Evolutionary conservation across 441 rosid species (phyloP), one percentile per base, ranked within the genome.

Genomic region (Oxalis stricta): DNA sequence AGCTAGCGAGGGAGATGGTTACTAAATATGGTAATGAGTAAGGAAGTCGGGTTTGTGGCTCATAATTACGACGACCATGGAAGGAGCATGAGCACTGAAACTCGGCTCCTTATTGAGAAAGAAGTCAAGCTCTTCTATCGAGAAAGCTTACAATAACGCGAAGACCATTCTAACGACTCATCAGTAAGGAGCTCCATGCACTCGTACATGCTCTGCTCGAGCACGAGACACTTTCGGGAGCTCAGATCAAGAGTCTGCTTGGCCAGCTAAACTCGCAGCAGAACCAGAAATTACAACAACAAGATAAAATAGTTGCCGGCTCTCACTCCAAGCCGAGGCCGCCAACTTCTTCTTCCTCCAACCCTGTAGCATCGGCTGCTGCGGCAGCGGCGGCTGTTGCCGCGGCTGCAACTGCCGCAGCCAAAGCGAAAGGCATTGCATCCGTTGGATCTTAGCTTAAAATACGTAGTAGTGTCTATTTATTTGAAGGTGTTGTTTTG

Each of bases 21-120:
- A 85, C 98, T 0, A 85, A 78, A 46, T 85, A 66, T 18, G 98
- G 98, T 24, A n/a, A 82, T 91, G 98, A 83, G 93, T 59, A 82
- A 64, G 48, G 96, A 80, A 56, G 94, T 83, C 20, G 98, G 96
- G 37, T 68, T 82, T 10, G 96, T 75, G 32, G 57, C 78, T 4
- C 84, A 81, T 61, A 65, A 73, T 60, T 89, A 89, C 24, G 73
- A 76, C 41, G 94, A 85, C 55, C 53, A 89, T 59, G 96, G 96
- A 18, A 79, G 59, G 70, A 91, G 94, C 68, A 72, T 83, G 93
- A 91, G 98, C 72, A 78, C 93, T 0, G 96, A 80, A 63, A 85
- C 94, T 5, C 75, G 94, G 66, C 89, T 78, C 55, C 75, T 85
- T 39, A 80, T 91, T 15, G 95, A 91, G 72, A 65, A 80, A 15